Base-by-base conservation (phyloP, 768 basidiomycete genomes). In the Leucogyrophana mollusca region DNA sequence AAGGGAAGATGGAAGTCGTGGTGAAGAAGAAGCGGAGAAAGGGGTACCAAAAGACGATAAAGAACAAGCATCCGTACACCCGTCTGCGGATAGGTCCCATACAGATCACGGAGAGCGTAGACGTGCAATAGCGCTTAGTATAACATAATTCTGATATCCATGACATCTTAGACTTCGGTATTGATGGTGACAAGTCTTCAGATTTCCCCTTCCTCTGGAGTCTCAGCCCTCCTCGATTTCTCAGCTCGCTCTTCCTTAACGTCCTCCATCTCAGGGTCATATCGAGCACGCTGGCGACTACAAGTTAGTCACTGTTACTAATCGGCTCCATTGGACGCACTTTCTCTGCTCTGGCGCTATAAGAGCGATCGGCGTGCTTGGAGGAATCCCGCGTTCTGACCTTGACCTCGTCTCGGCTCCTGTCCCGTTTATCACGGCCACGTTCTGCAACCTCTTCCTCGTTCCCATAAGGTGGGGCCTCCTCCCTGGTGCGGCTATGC, bases 1-100 rank as follows among this genome's bases (percentile, higher is more conserved):
- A 94, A 66, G 90, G 92, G 7, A 78, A 79, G 43, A 87, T 98
- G 89, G 89, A 95, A 69, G 78, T 74, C 57, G 88, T 90, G 45
- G 82, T 94, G 71, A 96, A 97, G 77, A 95, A 94, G 75, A 99
- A 98, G 76, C 74, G 94, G 70, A 85, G 96, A 83, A 97, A 98
- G 75, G 94, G 95, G 9, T 98, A 98, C 71, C 82, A 89, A 70
- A 90, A 91, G 71, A 93, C 90, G 7, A 90, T 97, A 53, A 79
- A 82, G 64, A 87, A 92, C 67, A 98, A 97, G 68, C 92, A 94
- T 62, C 88, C 87, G 2, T 98, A 90, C 72, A 98, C 95, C n/a
- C 81, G 94, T 61, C 77, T 99, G 48, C 79, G 94, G 42, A 87
- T 99, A 54, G 93, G 94, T 16, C 77, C 85, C 37, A 93, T 99